A percentile compares a stretch with the other conserved stretches of the same genome.
These are phyloP conservation scores for Lactarius akahatsu DNA, from an alignment of 768 basidiomycete genomes.

Conservation along the genomic window DNA sequence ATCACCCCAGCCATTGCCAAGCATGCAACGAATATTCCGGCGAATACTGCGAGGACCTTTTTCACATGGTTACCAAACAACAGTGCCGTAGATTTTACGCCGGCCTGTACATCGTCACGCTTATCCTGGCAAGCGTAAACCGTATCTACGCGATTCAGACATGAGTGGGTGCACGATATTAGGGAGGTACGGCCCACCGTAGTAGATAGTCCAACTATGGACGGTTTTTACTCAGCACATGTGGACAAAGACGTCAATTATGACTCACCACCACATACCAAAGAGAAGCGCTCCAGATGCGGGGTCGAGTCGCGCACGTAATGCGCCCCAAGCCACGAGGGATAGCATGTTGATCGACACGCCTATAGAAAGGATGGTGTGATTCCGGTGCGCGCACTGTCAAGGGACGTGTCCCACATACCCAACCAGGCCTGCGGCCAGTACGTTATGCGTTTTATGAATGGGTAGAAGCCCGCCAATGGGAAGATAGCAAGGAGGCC, in stretches of 20 bases:
- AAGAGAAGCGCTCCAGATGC: constrained; percentile 4
- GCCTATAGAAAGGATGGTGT: constrained; percentile 16
- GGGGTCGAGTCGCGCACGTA: not conserved
- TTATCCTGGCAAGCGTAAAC: constrained; percentile 66
- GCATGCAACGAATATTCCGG: constrained; percentile 30
- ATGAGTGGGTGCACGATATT: not conserved
- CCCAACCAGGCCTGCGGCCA: constrained; percentile 38
- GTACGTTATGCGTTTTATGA: constrained; percentile 35
- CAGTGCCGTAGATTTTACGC: constrained; percentile 61
- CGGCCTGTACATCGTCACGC: constrained; percentile 54
- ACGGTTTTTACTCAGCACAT: not conserved
- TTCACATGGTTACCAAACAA: constrained; percentile 51
- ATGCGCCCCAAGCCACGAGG: constrained; percentile 25
- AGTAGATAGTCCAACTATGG: constrained; percentile 28
- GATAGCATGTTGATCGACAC: constrained; percentile 29
- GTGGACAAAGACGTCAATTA: not conserved
- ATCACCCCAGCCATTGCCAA: constrained; percentile 34
- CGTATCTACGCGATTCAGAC: constrained; percentile 50
- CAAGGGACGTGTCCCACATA: constrained; percentile 4
- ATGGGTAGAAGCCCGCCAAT: constrained; percentile 32
- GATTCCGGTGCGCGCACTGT: not conserved
- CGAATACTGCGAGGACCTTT: constrained; percentile 47
- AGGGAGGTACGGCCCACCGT: not conserved
- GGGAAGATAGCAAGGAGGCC: constrained; percentile 31
- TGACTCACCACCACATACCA: constrained; percentile 13